Evolutionary conservation across 805 yeast genomes (phyloP).

Genomic region (Clavispora asparagi): DNA sequence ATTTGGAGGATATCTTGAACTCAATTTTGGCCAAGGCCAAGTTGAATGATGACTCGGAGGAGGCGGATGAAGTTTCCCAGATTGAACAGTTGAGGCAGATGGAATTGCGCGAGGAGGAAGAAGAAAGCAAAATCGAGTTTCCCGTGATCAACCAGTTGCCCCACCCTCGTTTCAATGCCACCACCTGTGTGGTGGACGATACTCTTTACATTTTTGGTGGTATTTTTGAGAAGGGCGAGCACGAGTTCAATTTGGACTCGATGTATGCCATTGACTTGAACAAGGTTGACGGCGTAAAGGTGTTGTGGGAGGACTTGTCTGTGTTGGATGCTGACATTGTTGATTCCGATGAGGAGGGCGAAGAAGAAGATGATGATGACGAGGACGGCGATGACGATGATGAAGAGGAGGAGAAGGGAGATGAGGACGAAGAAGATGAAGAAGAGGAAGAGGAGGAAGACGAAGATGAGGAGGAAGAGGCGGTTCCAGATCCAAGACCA

Average conservation of each 20-base stretch:
- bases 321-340: constrained; percentile 48
- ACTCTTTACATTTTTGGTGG: constrained; percentile 84
- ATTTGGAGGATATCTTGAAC: constrained; percentile 76
- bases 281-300: constrained; percentile 80
- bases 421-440: constrained; percentile 48
- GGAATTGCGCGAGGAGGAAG: constrained; percentile 39
- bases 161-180: constrained; percentile 83
- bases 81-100: constrained; percentile 30
- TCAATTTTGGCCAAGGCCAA: constrained; percentile 70
- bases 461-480: constrained; percentile 55
- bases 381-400: constrained; percentile 59
- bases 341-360: constrained; percentile 61
- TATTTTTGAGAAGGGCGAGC: constrained; percentile 82
- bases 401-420: constrained; percentile 40
- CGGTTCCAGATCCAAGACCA: constrained; percentile 86
- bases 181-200: constrained; percentile 82
- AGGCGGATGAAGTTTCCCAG: constrained; percentile 30
- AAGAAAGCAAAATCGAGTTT: constrained; percentile 41
- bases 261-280: constrained; percentile 83
- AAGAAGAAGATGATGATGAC: constrained; percentile 51
- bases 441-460: constrained; percentile 69
- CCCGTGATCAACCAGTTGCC: constrained; percentile 64
- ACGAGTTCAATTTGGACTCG: constrained; percentile 78
- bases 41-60: constrained; percentile 45
- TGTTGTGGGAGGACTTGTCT: constrained; percentile 83